Base-by-base conservation (phyloP, 805 yeast species). In the Wickerhamomyces rabaulensis region DNA sequence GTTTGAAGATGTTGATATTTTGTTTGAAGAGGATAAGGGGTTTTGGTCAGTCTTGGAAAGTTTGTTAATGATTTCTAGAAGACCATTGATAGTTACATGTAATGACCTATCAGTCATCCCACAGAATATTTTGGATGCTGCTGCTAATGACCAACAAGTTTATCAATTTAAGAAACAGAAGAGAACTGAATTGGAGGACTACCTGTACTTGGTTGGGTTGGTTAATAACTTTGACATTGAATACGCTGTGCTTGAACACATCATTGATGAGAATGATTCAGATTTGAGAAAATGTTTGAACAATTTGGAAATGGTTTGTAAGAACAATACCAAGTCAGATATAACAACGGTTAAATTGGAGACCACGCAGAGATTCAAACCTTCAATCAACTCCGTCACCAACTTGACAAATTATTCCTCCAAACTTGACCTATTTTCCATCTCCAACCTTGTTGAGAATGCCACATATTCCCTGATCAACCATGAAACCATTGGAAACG, bases 1-100 rank as follows among this genome's bases (percentile, higher is more conserved):
- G 29, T 71, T 92, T 47, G 96, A 91, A 55, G 97, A 92, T 56
- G 91, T 87, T 37, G 96, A 92, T 60, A 70, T 87, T 10, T 62
- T 91, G 17, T 88, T 84, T 56, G 79, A 75, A 37, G 80, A 77
- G 27, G 98, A 94, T 56, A 79, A 76, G 47, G 80, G 80, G 2
- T 91, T 92, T 59, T 94, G 97, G 97, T 58, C 72, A 1, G 80
- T 84, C 2, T 72, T 89, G 3, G 77, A 75, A 40, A 82, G 79
- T 42, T 71, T 87, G 13, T 63, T 89, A 36, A 70, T 71, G 33
- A 73, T 76, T 16, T 74, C 88, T 0, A 70, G 87, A 52, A 67
- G 91, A 45, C 96, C 96, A 0, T 73, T 88, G 0, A 73, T 87
- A 1, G 51, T 88, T 13, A 83, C 90, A 0, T 85, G 91, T 57